Conservation (phyloP, 768 basidiomycete genomes). For the Lactarius trivialis region DNA sequence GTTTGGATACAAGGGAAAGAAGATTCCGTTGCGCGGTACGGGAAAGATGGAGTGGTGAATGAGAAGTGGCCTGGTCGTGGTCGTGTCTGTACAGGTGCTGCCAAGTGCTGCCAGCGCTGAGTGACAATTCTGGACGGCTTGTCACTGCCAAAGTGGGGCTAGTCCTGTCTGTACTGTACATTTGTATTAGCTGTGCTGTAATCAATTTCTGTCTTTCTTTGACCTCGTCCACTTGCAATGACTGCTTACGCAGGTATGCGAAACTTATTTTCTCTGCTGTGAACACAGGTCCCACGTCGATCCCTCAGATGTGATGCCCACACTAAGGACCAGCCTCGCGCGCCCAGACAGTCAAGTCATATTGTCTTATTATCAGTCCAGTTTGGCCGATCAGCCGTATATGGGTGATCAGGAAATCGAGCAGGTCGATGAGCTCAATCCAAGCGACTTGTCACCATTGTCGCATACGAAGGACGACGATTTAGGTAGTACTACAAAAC, state of each 20-base stretch:
- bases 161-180: no score
- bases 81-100: neutral
- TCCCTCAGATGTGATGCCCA: neutral
- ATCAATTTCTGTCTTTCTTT: neutral
- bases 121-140: neutral
- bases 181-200: neutral
- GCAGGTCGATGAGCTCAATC: neutral
- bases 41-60: slow-evolving; percentile 72
- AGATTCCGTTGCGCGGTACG: slow-evolving; percentile 50
- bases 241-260: neutral
- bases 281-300: neutral
- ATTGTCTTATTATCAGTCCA: slow-evolving; percentile 51
- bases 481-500: slow-evolving; percentile 1
- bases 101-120: neutral
- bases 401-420: slow-evolving; percentile 18
- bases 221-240: neutral
- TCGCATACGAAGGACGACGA: slow-evolving; percentile 1
- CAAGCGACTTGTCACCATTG: slow-evolving; percentile 15
- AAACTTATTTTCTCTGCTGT: neutral
- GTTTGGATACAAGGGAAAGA: slow-evolving; percentile 78
- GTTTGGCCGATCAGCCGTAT: slow-evolving; percentile 37
- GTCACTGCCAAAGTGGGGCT: neutral
- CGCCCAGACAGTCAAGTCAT: slow-evolving; percentile 40
- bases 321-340: slow-evolving; percentile 25
- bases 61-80: no score